Conservation (phyloP, 148 eudicot genomes). For the Arctostaphylos glauca region DNA sequence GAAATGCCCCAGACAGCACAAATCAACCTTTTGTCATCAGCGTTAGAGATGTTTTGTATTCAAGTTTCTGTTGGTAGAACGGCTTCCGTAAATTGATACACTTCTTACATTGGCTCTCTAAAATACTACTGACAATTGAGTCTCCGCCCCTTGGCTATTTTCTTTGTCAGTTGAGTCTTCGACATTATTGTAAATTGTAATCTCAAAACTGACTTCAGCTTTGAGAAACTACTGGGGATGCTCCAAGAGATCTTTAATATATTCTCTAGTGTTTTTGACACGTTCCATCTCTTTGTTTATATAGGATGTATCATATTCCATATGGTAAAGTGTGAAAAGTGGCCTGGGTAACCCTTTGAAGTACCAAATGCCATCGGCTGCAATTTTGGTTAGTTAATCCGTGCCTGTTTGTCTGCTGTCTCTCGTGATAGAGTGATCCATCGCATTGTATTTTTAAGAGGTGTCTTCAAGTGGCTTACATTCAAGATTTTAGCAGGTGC, state of each 20-base stretch:
- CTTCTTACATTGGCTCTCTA: neutral
- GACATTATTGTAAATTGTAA: neutral
- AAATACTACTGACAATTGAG: neutral
- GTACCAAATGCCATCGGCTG: neutral
- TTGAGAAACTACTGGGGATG: neutral
- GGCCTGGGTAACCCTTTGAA: neutral
- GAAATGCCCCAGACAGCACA: neutral
- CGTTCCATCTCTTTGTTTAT: neutral
- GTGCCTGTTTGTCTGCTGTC: neutral
- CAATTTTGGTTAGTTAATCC: neutral
- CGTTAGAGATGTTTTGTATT: neutral
- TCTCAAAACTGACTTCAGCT: neutral
- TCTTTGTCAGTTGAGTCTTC: neutral
- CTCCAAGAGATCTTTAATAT: neutral
- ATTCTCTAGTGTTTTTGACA: neutral
- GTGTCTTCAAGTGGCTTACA: conserved; percentile 1
- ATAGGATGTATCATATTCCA: neutral
- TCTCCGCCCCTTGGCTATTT: neutral
- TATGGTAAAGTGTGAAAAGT: neutral
- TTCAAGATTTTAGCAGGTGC: neutral
- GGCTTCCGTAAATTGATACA: neutral
- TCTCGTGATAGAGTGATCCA: neutral
- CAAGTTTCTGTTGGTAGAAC: neutral
- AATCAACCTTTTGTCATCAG: neutral
- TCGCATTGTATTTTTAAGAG: neutral